Base-by-base conservation (phyloP, 129 eudicot genomes). In the Kitagawia praeruptora region DNA sequence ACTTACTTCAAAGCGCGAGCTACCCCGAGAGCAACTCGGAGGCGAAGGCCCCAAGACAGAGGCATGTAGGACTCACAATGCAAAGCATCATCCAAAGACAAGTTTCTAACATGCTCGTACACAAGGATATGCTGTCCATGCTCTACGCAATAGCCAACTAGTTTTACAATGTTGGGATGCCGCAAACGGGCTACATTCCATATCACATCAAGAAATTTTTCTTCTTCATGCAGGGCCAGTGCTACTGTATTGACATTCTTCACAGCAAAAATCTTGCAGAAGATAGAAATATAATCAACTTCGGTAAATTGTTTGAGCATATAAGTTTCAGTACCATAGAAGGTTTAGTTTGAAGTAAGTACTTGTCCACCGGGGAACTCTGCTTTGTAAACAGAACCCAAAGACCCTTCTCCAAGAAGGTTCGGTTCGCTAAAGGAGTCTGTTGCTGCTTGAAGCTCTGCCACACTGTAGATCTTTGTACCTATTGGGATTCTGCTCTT, bases 391-490 rank as follows among this genome's bases (percentile, higher is more conserved):
- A 95, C 98, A 9, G 96, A 84, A 72, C 98, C 98, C 70, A 95
- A 92, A 74, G 97, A 88, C 47, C 98, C 98, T 82, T 92, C 96
- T 69, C 97, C 97, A 80, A 95, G 88, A 79, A 90, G 84, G 82
- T 90, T 90, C 31, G 78, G 86, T 76, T 83, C 83, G 64, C 87
- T 85, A 78, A 92, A 95, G 89, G 80, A 77, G 84, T 89, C 87
- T 70, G 98, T 95, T 10, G 97, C 97, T 67, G 72, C 70, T 76
- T 89, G 92, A 66, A 95, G 84, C 56, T 92, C 98, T 38, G 92
- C 88, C 21, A 85, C 66, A n/a, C 91, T 84, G 85, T 86, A 95
- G 56, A 81, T 63, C 75, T 87, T 95, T 77, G 88, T 93, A 81
- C 87, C 85, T n/a, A 88, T 80, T 16, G 91, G 92, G 74, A 89